phyloP scores from a whole-genome alignment of 805 yeast species.

The Kuraishia capsulata region DNA sequence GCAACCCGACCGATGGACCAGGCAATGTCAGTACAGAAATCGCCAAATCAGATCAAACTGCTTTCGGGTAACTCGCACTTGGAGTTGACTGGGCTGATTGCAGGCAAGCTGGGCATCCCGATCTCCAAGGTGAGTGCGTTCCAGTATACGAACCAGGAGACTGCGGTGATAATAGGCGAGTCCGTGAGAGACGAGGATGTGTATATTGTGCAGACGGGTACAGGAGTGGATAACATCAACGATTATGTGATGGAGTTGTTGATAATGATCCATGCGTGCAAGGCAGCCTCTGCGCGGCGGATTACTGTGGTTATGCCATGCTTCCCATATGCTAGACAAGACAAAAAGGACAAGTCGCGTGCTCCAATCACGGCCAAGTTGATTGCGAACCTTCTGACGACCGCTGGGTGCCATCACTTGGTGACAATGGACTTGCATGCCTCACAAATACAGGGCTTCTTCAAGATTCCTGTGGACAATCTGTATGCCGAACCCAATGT shows the following conservation, averaged over 20 bases:
- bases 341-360: slow-evolving; percentile 89
- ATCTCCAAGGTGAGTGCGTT: slow-evolving; percentile 73
- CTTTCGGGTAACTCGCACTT: slow-evolving; percentile 74
- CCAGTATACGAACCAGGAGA: slow-evolving; percentile 81
- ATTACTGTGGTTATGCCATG: slow-evolving; percentile 93
- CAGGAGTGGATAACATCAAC: slow-evolving; percentile 66
- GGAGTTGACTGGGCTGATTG: slow-evolving; percentile 65
- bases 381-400: slow-evolving; percentile 82
- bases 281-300: slow-evolving; percentile 89
- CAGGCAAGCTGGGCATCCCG: slow-evolving; percentile 54
- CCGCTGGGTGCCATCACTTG: slow-evolving; percentile 93
- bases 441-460: slow-evolving; percentile 95
- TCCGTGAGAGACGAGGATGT: slow-evolving; percentile 89
- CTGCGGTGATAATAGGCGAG: slow-evolving; percentile 82
- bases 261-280: slow-evolving; percentile 88
- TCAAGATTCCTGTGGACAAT: slow-evolving; percentile 91
- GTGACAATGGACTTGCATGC: slow-evolving; percentile 97
- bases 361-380: slow-evolving; percentile 96
- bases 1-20: too few species aligned
- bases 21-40: slow-evolving; percentile 21
- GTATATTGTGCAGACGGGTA: slow-evolving; percentile 76
- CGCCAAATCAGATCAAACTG: slow-evolving; percentile 38
- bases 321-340: slow-evolving; percentile 97
- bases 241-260: slow-evolving; percentile 82
- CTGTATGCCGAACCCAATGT: slow-evolving; percentile 92